phyloP scores from a whole-genome alignment of 768 basidiomycete genomes.

The Suillus fuscotomentosus region DNA sequence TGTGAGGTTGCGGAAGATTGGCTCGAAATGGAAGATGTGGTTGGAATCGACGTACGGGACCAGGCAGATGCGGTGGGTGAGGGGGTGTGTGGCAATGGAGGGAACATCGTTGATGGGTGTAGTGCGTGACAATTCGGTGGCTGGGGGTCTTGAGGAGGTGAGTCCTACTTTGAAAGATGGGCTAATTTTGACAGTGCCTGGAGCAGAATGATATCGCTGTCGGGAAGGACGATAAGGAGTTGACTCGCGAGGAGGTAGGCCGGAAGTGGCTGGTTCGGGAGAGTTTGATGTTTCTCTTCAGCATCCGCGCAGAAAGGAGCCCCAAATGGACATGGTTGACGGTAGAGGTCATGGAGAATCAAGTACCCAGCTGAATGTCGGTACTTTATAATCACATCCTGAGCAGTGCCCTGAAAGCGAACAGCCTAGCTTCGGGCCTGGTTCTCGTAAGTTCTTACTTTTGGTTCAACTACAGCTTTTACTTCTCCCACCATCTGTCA shows the following conservation, averaged over 20 bases:
- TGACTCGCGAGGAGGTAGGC: neutral
- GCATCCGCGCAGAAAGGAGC: neutral
- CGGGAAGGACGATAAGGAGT: neutral
- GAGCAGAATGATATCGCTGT: neutral
- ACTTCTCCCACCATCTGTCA: too few species aligned
- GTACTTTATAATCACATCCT: neutral
- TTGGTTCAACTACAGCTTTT: too few species aligned
- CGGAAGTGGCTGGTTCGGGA: neutral
- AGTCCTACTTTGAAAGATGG: neutral
- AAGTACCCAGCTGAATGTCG: neutral
- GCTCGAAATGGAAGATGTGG: constrained; percentile 87
- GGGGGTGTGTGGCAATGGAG: constrained; percentile 8
- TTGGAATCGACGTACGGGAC: constrained; percentile 94
- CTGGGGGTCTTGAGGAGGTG: neutral
- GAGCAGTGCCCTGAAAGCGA: too few species aligned
- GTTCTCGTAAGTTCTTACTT: too few species aligned
- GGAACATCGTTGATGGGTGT: too few species aligned
- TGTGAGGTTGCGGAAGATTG: constrained; percentile 82
- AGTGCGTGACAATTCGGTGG: too few species aligned
- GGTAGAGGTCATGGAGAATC: neutral
- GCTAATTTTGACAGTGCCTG: neutral
- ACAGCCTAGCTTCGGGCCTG: too few species aligned
- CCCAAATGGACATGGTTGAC: neutral
- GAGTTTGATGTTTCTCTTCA: neutral
- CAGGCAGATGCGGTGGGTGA: constrained; percentile 79